Conservation (phyloP, 1,284 basidiomycete species). For the Stygiomarasmius scandens region DNA sequence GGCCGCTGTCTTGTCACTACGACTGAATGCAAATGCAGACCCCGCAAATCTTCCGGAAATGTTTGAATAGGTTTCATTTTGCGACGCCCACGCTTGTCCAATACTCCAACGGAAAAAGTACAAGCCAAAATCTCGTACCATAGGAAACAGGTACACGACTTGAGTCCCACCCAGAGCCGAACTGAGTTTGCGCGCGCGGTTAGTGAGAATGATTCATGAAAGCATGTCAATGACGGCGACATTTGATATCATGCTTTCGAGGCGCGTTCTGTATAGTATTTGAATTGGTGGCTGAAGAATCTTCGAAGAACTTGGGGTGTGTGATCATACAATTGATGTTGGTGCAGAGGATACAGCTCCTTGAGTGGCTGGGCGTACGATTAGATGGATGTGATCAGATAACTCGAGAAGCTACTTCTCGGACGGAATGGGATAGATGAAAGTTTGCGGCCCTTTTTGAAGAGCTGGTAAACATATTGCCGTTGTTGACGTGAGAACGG, state of each 20-base stretch:
- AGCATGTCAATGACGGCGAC: neutral
- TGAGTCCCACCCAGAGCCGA: too few species aligned
- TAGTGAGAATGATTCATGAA: neutral
- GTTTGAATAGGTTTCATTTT: too few species aligned
- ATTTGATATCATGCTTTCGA: neutral
- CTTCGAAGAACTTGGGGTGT: neutral
- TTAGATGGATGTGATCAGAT: conserved; percentile 5
- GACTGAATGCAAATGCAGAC: too few species aligned
- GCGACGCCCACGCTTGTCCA: too few species aligned
- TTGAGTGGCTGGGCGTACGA: neutral
- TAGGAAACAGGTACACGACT: too few species aligned
- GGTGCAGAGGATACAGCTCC: neutral
- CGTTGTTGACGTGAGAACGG: conserved; percentile 13
- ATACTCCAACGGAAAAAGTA: too few species aligned
- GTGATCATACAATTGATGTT: neutral
- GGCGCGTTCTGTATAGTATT: neutral
- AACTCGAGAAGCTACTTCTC: neutral
- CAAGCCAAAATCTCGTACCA: too few species aligned
- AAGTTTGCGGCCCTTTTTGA: conserved; percentile 1
- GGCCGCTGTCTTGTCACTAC: too few species aligned
- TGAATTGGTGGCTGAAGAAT: neutral
- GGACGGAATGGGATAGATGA: conserved; percentile 7
- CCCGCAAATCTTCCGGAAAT: too few species aligned
- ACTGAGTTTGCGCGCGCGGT: too few species aligned
- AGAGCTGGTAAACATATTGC: neutral